Evolutionary conservation across 202 grass and related monocot species (phyloP).

Genomic region (Hordeum pubiflorum): DNA sequence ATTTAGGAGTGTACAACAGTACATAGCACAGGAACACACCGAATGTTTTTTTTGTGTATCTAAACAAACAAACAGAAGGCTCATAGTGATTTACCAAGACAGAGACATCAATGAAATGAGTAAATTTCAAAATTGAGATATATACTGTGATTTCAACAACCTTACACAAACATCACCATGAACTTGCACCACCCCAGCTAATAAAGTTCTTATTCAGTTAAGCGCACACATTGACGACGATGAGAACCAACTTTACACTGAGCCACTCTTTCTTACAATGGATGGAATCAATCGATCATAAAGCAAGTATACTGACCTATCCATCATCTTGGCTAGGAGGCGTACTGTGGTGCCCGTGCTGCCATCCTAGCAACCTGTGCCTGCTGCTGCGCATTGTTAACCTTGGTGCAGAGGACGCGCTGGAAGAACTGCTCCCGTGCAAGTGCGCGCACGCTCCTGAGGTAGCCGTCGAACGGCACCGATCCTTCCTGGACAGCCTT

Average conservation of each 20-base stretch:
- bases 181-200: background rate
- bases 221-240: background rate
- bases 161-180: slow-evolving; percentile 14
- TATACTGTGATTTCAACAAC: background rate
- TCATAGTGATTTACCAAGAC: background rate
- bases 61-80: background rate
- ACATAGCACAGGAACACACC: background rate
- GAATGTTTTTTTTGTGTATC: background rate
- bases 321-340: slow-evolving; percentile 28
- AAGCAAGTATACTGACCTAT: slow-evolving; percentile 31
- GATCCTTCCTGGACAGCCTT: slow-evolving; percentile 77
- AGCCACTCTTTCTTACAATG: background rate
- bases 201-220: slow-evolving; percentile 1
- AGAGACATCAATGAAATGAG: background rate
- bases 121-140: background rate
- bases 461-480: slow-evolving; percentile 59
- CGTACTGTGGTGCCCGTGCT: slow-evolving; percentile 41
- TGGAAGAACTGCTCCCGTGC: slow-evolving; percentile 84
- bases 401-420: slow-evolving; percentile 57
- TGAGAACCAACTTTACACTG: background rate
- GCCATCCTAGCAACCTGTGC: slow-evolving; percentile 79
- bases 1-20: no score
- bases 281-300: background rate
- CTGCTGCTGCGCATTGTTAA: slow-evolving; percentile 54
- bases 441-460: slow-evolving; percentile 53